Percentiles rank a stretch among this genome's conserved stretches.
Evolutionary conservation across 345 rosid genomes (phyloP).

Genomic region (Brassica rapa): DNA sequence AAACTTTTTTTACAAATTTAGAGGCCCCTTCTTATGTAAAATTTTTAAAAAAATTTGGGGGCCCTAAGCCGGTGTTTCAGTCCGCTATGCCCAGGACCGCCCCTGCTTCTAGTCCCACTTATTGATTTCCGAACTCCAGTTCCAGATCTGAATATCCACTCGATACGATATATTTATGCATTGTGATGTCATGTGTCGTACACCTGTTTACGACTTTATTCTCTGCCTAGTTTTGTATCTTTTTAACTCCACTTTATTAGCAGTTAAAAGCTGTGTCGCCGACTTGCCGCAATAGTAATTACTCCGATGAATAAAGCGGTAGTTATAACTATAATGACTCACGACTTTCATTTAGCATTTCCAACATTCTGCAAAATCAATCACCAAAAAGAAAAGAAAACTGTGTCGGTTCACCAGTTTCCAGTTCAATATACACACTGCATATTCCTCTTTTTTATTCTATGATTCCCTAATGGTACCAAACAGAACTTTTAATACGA

Average conservation of each 20-base stretch:
- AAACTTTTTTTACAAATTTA: no score
- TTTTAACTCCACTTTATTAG: neutral
- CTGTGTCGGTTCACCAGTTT: neutral
- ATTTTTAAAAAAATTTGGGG: no score
- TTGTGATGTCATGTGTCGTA: neutral
- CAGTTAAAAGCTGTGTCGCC: neutral
- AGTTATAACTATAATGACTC: neutral
- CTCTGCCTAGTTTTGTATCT: neutral
- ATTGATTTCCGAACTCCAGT: neutral
- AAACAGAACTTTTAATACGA: neutral
- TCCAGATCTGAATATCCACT: constrained; percentile 15
- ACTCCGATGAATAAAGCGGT: neutral
- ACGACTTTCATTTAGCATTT: neutral
- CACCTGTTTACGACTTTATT: neutral
- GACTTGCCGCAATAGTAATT: neutral
- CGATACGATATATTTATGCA: neutral
- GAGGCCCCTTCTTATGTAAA: no score
- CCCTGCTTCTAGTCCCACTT: neutral
- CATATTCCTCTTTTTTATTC: neutral
- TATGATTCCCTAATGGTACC: neutral
- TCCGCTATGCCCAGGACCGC: no score
- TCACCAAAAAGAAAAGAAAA: neutral
- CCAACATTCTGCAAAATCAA: neutral
- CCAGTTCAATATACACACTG: neutral
- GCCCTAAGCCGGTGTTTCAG: no score